Conservation (phyloP, 108 stramenopile species). For the Schizochytrium sp. region DNA sequence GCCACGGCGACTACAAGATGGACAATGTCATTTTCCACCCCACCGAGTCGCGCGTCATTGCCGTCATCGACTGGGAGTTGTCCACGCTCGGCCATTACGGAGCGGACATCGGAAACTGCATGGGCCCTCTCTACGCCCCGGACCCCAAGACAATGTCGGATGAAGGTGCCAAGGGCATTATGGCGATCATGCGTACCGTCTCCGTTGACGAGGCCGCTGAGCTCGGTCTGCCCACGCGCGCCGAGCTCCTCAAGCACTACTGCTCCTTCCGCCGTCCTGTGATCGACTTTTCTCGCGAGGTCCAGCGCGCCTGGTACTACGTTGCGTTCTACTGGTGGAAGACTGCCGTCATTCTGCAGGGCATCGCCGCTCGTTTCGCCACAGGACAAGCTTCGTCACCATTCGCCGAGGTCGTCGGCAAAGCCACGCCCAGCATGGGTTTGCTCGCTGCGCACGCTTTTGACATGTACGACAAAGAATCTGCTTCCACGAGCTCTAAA, state of each 20-base stretch:
- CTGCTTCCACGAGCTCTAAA: not conserved
- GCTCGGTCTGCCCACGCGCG: not conserved
- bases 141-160: not conserved
- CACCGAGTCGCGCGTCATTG: slow-evolving; percentile 69
- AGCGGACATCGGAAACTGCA: slow-evolving; percentile 81
- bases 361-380: slow-evolving; percentile 68
- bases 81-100: slow-evolving; percentile 77
- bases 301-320: slow-evolving; percentile 40
- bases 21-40: slow-evolving; percentile 91
- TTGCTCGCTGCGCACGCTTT: not conserved
- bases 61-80: slow-evolving; percentile 93
- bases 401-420: not conserved
- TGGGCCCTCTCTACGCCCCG: slow-evolving; percentile 13
- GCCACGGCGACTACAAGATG: slow-evolving; percentile 93
- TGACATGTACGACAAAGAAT: not conserved
- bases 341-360: slow-evolving; percentile 90
- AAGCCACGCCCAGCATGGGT: not conserved
- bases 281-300: not conserved
- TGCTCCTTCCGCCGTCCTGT: not conserved
- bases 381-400: not conserved
- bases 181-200: not conserved
- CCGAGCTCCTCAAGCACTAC: slow-evolving; percentile 11
- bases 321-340: slow-evolving; percentile 78
- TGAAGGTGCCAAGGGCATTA: not conserved
- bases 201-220: not conserved